Percentiles rank a stretch among this genome's conserved stretches.
Evolutionary conservation across 2,329 filamentous ascomycete species (phyloP).

Genomic region (Botrytis elliptica): DNA sequence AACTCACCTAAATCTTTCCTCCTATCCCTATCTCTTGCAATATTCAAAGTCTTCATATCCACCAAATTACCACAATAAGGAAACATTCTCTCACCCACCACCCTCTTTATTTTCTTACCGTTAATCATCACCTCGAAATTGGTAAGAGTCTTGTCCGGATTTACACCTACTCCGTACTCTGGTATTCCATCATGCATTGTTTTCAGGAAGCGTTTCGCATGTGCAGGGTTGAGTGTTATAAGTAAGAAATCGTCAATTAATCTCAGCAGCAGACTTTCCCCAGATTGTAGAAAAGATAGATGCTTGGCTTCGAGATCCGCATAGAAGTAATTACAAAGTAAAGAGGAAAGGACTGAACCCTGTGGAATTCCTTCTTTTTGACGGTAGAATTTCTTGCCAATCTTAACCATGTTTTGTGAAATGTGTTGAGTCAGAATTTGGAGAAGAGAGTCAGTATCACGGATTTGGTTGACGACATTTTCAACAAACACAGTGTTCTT

Average conservation of each 20-base stretch:
- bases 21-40: slow-evolving; percentile 65
- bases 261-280: slow-evolving; percentile 68
- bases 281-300: slow-evolving; percentile 62
- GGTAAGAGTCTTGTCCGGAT: slow-evolving; percentile 72
- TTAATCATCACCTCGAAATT: slow-evolving; percentile 72
- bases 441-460: slow-evolving; percentile 61
- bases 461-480: slow-evolving; percentile 56
- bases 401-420: slow-evolving; percentile 79
- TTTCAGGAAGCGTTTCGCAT: slow-evolving; percentile 71
- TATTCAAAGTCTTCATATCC: slow-evolving; percentile 69
- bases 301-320: slow-evolving; percentile 74
- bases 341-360: slow-evolving; percentile 81
- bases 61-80: slow-evolving; percentile 87
- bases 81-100: slow-evolving; percentile 54
- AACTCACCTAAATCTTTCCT: slow-evolving; percentile 51
- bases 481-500: slow-evolving; percentile 76
- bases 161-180: slow-evolving; percentile 78
- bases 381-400: slow-evolving; percentile 84
- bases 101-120: slow-evolving; percentile 51
- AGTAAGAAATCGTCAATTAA: slow-evolving; percentile 93
- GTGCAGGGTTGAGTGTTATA: slow-evolving; percentile 66
- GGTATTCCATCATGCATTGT: slow-evolving; percentile 78
- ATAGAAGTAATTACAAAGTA: slow-evolving; percentile 95
- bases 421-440: slow-evolving; percentile 76
- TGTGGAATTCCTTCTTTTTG: slow-evolving; percentile 91